Base-by-base conservation (phyloP, 441 rosid genomes). In the Omphalea diandra region DNA sequence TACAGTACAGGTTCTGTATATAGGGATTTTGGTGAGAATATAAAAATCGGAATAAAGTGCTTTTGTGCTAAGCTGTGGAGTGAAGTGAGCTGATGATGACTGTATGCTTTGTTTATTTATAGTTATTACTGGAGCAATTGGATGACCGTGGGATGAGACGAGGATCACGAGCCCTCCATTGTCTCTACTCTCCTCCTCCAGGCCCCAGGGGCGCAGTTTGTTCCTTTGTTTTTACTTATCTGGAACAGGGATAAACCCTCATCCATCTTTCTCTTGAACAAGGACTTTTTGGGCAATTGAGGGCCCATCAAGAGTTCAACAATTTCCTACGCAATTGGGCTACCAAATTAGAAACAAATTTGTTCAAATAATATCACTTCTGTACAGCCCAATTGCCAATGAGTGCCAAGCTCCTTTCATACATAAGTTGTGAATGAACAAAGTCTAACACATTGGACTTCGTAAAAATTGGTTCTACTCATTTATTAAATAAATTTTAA, bases 141-240 rank as follows among this genome's bases (percentile, higher is more conserved):
- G 55, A 40, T 35, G 59, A 49, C 57, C 57, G 61, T 38, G 8
- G 67, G 53, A 27, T 22, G 26, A 20, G 53, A 44, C 35, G 22
- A 24, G 36, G 54, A 43, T 27, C 53, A 44, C 67, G 68, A 64
- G 68, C 18, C 41, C 14, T 27, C 52, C 68, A 64, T 29, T 64
- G 68, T 64, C 55, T 46, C 3, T 10, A n/a, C n/a, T n/a, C 47
- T 38, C 40, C 68, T 5, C 8, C 18, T 12, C 27, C 6, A 18
- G 44, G 44, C 27, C 33, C 33, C 44, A 65, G 0, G 12, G 27
- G 40, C 3, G 27, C 3, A 1, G 40, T 63, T 63, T 63, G 55
- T 46, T 63, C 6, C 49, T 27, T 15, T 12, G 50, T 32, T 29
- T 29, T 44, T 17, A n/a, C 41, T 47, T 64, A 29, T 46, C 55